Evolutionary conservation across 2,329 filamentous ascomycete species (phyloP), one percentile per base, ranked within the genome.

Genomic region (Cercospora canescens): DNA sequence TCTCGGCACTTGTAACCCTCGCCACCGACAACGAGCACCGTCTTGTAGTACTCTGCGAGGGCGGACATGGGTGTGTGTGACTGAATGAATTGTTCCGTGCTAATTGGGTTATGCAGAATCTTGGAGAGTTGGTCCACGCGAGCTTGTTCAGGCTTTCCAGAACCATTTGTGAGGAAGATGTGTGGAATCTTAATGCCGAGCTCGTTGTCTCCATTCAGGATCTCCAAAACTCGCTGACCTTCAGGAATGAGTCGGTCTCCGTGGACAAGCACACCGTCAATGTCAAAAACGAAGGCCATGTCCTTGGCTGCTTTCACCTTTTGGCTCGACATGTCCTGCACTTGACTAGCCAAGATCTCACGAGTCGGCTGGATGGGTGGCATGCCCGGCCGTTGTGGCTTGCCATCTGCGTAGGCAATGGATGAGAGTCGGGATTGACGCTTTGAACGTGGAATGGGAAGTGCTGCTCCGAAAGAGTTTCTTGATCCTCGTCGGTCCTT

Each of bases 281-380:
- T 89, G 77, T 93, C 91, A 75, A 93, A 94, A 73, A 89, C 91
- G 70, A 93, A 93, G 6, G 89, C 89, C 89, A 93, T 92, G 81
- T 92, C 89, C 84, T 92, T 92, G 65, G 89, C 90, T 65, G 85
- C 85, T 32, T 80, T 80, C 16, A 91, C 89, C 81, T 90, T 91
- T 72, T 89, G 85, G 64, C 84, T 79, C 71, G 86, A 83, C 70
- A 92, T 82, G 69, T 89, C 87, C 80, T 93, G 90, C 21, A 91
- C 83, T 79, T 91, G 89, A 3, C 88, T 86, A 39, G 88, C 88
- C 67, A 92, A 81, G 67, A 92, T 87, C 58, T 91, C 88, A 34
- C 89, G 86, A 3, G 88, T 86, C 55, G 87, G 83, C 77, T 87
- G 86, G 65, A 87, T 82, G 60, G 82, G 80, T 68, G 82, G 86